Conservation (phyloP, 768 basidiomycete species). For the Kwoniella heveanensis region DNA sequence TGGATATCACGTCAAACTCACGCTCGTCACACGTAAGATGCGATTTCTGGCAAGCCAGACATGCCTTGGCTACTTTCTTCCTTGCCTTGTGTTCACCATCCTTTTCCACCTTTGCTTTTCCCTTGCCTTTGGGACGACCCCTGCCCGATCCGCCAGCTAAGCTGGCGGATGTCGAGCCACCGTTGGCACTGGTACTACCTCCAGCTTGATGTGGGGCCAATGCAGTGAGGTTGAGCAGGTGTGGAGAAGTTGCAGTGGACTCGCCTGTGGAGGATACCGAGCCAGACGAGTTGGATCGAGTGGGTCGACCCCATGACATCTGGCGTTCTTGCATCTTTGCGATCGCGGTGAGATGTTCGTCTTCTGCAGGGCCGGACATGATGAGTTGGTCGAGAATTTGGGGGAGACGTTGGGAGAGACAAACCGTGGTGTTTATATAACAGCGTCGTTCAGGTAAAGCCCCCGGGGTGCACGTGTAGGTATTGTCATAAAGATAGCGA, state of each 20-base stretch:
- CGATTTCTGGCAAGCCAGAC: conserved; percentile 93
- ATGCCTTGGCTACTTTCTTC: conserved; percentile 65
- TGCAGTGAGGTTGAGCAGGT: conserved; percentile 16
- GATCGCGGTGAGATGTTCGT: background rate
- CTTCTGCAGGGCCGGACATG: background rate
- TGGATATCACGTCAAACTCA: conserved; percentile 63
- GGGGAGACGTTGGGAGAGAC: too few species aligned
- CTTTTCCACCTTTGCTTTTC: conserved; percentile 20
- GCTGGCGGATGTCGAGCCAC: conserved; percentile 7
- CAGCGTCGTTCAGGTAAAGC: background rate
- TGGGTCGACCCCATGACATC: conserved; percentile 25
- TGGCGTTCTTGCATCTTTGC: conserved; percentile 33
- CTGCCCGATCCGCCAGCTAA: conserved; percentile 9
- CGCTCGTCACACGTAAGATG: conserved; percentile 99
- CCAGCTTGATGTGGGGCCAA: conserved; percentile 13
- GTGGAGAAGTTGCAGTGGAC: conserved; percentile 16
- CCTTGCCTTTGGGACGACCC: conserved; percentile 18
- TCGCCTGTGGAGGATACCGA: conserved; percentile 18
- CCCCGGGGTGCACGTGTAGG: background rate
- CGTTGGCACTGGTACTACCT: conserved; percentile 11
- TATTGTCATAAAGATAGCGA: background rate
- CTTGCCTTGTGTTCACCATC: conserved; percentile 33
- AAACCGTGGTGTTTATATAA: background rate
- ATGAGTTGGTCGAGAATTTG: background rate
- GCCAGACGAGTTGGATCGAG: conserved; percentile 33